A percentile compares a stretch with the other conserved stretches of the same genome.
phyloP scores from a whole-genome alignment of 768 basidiomycete species.

The Amanita polypyramis region DNA sequence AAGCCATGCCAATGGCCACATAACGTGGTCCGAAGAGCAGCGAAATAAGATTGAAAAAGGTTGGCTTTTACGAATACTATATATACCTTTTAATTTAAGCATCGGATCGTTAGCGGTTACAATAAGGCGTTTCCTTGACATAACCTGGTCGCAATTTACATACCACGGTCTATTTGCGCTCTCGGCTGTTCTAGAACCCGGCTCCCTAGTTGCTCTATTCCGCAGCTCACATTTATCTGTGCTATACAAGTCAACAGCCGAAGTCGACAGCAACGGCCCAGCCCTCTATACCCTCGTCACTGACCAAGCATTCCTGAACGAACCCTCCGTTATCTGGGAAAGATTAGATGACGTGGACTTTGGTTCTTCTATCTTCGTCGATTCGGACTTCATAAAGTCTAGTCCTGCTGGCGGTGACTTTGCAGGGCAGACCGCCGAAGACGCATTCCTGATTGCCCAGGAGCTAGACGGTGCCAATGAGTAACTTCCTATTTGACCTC shows the following conservation, averaged over 20 bases:
- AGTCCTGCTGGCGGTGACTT: constrained; percentile 74
- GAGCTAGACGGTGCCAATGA: constrained; percentile 38
- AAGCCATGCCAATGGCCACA: constrained; percentile 14
- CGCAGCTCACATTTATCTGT: constrained; percentile 87
- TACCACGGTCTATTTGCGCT: constrained; percentile 83
- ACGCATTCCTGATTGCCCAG: constrained; percentile 41
- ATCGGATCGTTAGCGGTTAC: constrained; percentile 39
- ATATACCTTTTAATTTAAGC: background rate
- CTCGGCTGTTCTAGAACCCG: constrained; percentile 45
- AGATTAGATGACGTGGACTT: constrained; percentile 84
- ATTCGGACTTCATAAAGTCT: constrained; percentile 52
- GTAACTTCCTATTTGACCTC: constrained; percentile 29
- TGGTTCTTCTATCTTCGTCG: constrained; percentile 65
- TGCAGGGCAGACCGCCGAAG: constrained; percentile 62
- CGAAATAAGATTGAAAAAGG: constrained; percentile 60
- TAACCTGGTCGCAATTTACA: constrained; percentile 72
- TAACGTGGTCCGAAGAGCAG: constrained; percentile 40
- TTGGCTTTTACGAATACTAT: constrained; percentile 20
- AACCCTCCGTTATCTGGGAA: constrained; percentile 84
- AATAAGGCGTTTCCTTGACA: constrained; percentile 58
- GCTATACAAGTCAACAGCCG: constrained; percentile 49
- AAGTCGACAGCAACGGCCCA: constrained; percentile 16
- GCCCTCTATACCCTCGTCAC: constrained; percentile 78
- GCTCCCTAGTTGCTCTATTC: constrained; percentile 72
- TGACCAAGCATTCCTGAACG: constrained; percentile 70